Conservation (phyloP, 257 asterid species). For the Schizonepeta tenuifolia region DNA sequence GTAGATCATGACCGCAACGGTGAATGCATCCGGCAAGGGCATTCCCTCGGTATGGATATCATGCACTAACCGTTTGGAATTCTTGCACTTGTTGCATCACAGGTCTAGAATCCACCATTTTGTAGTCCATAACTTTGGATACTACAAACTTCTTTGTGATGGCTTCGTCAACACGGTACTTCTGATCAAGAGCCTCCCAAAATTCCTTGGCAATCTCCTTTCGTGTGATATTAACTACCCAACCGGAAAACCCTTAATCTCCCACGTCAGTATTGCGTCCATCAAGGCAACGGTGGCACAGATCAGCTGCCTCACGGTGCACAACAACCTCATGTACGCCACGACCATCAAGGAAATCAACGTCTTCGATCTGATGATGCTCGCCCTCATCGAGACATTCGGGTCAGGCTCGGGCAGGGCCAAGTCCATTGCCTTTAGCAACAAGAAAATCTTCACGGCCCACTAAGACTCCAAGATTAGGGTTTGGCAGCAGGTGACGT, state of each 20-base stretch:
- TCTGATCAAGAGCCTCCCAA: no score
- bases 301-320: constrained; percentile 58
- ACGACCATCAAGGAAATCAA: constrained; percentile 48
- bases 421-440: constrained; percentile 55
- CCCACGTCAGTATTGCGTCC: constrained; percentile 34
- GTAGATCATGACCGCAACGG: no score
- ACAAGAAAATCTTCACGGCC: constrained; percentile 49
- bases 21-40: no score
- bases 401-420: constrained; percentile 53
- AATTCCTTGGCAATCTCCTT: no score
- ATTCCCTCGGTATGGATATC: no score
- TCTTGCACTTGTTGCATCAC: no score
- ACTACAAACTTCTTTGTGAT: no score
- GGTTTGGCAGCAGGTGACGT: constrained; percentile 38
- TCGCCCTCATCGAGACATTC: constrained; percentile 40
- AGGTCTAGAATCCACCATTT: no score
- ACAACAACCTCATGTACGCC: constrained; percentile 46
- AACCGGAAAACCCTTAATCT: not conserved
- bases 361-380: constrained; percentile 43
- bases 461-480: constrained; percentile 66
- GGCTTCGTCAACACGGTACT: no score
- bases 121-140: no score
- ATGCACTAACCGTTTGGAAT: no score
- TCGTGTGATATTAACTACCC: not conserved
- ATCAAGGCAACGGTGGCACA: constrained; percentile 43